A percentile compares a stretch with the other conserved stretches of the same genome.
phyloP scores from a whole-genome alignment of 495 filamentous ascomycete genomes.

The Penicillium goetzii region DNA sequence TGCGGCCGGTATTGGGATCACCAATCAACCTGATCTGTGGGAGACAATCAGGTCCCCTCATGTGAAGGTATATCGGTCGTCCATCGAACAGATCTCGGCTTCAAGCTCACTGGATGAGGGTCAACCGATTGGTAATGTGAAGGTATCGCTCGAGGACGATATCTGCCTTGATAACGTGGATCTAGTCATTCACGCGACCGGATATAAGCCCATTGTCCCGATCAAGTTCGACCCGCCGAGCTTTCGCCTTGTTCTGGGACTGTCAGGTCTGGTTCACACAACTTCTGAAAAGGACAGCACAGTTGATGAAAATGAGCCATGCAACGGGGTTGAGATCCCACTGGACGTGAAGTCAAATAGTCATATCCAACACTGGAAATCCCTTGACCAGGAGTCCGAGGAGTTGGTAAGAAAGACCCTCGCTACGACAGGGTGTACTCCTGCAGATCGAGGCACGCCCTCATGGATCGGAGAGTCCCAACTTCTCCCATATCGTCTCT shows the following conservation, averaged over 20 bases:
- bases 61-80: constrained; percentile 34
- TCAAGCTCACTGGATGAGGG: not conserved
- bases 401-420: constrained; percentile 17
- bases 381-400: constrained; percentile 22
- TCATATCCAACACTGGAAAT: constrained; percentile 21
- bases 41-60: constrained; percentile 32
- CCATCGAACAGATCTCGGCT: constrained; percentile 16
- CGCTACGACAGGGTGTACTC: constrained; percentile 11
- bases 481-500: constrained; percentile 45
- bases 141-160: constrained; percentile 20
- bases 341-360: not conserved
- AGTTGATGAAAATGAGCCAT: not conserved
- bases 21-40: constrained; percentile 40
- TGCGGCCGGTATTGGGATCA: constrained; percentile 33
- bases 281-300: not conserved
- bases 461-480: constrained; percentile 29
- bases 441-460: constrained; percentile 12
- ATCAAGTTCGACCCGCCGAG: constrained; percentile 48
- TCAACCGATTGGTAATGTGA: not conserved
- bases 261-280: constrained; percentile 13
- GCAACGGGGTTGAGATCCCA: constrained; percentile 3
- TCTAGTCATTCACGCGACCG: constrained; percentile 43
- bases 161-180: constrained; percentile 46
- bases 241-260: constrained; percentile 28
- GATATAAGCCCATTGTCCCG: constrained; percentile 65